Evolutionary conservation across 192 early-diverging fungal genomes (phyloP).

Genomic region (Coemansia sp.): DNA sequence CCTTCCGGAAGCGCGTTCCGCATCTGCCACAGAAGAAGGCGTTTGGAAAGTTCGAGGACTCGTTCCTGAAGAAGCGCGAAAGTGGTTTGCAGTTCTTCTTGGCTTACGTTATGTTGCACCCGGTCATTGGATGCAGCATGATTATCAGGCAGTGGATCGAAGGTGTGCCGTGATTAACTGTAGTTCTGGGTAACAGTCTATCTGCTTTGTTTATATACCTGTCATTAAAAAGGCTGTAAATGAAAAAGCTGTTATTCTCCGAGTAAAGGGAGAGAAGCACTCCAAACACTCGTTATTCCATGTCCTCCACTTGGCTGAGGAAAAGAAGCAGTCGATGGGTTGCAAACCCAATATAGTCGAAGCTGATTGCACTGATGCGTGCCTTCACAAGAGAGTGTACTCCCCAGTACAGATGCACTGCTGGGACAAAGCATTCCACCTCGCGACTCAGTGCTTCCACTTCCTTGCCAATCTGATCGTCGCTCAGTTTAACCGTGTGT

Average conservation of each 20-base stretch:
- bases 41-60: slow-evolving; percentile 55
- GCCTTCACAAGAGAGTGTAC: slow-evolving; percentile 80
- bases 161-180: slow-evolving; percentile 47
- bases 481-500: slow-evolving; percentile 17
- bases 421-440: slow-evolving; percentile 32
- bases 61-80: slow-evolving; percentile 50
- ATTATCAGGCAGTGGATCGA: slow-evolving; percentile 45
- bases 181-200: no score
- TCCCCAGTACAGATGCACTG: slow-evolving; percentile 71
- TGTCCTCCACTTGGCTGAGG: slow-evolving; percentile 17
- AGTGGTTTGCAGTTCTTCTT: slow-evolving; percentile 55
- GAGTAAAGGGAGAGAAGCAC: neutral
- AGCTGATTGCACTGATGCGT: slow-evolving; percentile 71
- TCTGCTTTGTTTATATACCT: no score
- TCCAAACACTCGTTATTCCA: no score
- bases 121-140: slow-evolving; percentile 53
- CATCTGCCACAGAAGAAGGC: slow-evolving; percentile 45
- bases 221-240: no score
- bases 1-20: slow-evolving; percentile 49
- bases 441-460: slow-evolving; percentile 29
- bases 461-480: slow-evolving; percentile 21
- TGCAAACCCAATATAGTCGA: slow-evolving; percentile 70
- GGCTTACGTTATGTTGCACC: slow-evolving; percentile 54
- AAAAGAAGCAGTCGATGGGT: slow-evolving; percentile 57
- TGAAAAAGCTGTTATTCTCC: no score